phyloP scores from a whole-genome alignment of 805 yeast genomes.

The Yarrowia porcina region DNA sequence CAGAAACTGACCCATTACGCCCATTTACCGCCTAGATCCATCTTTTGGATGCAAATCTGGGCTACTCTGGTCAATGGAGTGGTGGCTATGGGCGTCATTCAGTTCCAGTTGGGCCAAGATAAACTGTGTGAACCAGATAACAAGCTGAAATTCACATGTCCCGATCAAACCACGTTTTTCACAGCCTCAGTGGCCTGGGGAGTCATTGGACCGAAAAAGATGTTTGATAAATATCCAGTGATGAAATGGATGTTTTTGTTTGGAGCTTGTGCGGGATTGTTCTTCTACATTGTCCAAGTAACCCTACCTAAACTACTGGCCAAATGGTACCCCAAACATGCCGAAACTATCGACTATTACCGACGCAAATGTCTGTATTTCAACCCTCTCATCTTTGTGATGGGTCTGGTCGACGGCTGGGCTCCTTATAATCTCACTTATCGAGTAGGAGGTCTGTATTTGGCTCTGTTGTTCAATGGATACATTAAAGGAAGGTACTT shows the following conservation, averaged over 20 bases:
- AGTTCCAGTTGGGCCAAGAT: neutral
- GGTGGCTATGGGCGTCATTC: neutral
- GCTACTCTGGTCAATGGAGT: neutral
- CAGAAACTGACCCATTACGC: neutral
- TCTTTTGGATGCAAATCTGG: neutral
- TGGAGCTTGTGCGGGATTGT: neutral
- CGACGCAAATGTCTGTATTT: neutral
- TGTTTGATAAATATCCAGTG: neutral
- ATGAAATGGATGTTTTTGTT: neutral
- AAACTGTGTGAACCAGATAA: neutral
- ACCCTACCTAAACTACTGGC: neutral
- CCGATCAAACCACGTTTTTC: neutral
- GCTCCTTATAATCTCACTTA: neutral
- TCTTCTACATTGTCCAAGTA: neutral
- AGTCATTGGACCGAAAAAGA: neutral
- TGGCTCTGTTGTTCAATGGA: neutral
- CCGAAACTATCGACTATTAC: neutral
- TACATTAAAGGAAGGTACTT: neutral
- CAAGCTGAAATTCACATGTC: neutral
- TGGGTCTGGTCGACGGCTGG: neutral
- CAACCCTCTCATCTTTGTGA: neutral
- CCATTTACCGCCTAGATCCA: neutral
- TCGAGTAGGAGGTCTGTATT: neutral
- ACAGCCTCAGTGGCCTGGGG: neutral
- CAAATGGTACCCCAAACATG: neutral